Evolutionary conservation across 2,329 filamentous ascomycete species (phyloP), one percentile per base, ranked within the genome.

Genomic region (Alternaria tenuissima): DNA sequence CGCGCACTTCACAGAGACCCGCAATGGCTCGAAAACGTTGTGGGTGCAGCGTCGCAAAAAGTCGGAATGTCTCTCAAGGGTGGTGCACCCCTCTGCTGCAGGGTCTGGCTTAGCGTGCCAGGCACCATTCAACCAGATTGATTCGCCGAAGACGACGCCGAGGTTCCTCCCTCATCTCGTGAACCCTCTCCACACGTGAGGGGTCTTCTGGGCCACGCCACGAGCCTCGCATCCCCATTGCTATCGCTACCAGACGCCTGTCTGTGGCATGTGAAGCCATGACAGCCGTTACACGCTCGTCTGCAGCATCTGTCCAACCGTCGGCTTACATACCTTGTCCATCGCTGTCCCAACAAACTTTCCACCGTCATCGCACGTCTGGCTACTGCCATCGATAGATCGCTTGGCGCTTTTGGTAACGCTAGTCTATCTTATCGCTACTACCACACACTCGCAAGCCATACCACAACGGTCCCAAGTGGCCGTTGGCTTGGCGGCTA

Each of bases 91-190:
- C 42, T 34, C 44, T 62, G n/a, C 63, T 65, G 63, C 63, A 65
- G 63, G 63, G 63, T 52, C 63, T 51, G 32, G 41, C 51, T 36
- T 65, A 59, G 61, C 46, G 51, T 39, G 26, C 43, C 62, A 61
- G 61, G 61, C 47, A 61, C 60, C 47, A 38, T 28, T 52, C 57
- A 61, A 38, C 43, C 49, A 26, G 9, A 18, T 39, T 65, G 59
- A 57, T 62, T 64, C 44, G 62, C 48, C 47, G 38, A 28, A 28
- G 34, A 20, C 52, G 8, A 26, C n/a, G 57, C 62, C 62, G 59
- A 59, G 47, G 38, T 51, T 44, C 47, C 16, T 34, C 48, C 48
- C 42, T 38, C 5, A 48, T 42, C 36, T 52, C 46, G 55, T 55
- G 54, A 57, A 55, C 53, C 42, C 51, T 49, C 53, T 36, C 52